phyloP scores from a whole-genome alignment of 768 basidiomycete genomes.

The Rubroboletus satanas region DNA sequence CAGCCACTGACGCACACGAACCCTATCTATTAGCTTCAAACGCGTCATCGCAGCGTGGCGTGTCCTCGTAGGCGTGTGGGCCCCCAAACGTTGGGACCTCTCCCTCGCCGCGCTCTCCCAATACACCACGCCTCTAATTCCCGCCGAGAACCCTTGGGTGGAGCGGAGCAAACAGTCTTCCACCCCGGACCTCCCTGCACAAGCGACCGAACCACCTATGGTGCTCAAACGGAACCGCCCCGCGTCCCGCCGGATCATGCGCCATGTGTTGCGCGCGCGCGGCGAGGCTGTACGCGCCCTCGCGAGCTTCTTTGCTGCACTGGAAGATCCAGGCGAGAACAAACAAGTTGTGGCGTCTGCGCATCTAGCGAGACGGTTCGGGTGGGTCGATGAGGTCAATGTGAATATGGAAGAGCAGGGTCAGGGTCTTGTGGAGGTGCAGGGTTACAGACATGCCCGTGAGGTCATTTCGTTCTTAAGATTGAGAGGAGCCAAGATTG shows the following conservation, averaged over 20 bases:
- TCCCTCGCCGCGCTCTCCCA: conserved; percentile 67
- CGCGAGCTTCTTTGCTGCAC: conserved; percentile 63
- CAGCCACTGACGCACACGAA: conserved; percentile 19
- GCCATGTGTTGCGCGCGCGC: conserved; percentile 85
- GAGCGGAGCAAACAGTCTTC: conserved; percentile 43
- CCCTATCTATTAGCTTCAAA: conserved; percentile 55
- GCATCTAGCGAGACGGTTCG: conserved; percentile 46
- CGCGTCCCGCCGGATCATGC: conserved; percentile 79
- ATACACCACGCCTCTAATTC: conserved; percentile 63
- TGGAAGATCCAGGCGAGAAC: conserved; percentile 47
- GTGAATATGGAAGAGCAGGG: conserved; percentile 16
- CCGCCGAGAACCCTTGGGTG: conserved; percentile 71
- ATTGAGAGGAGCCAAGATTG: conserved; percentile 68
- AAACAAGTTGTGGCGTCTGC: conserved; percentile 44
- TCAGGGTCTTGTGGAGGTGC: conserved; percentile 25
- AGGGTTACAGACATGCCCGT: conserved; percentile 59
- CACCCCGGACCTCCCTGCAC: conserved; percentile 19
- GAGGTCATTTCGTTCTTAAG: conserved; percentile 75
- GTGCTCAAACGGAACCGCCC: conserved; percentile 41
- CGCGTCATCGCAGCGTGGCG: conserved; percentile 93
- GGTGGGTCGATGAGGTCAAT: conserved; percentile 36
- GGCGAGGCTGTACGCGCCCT: conserved; percentile 77
- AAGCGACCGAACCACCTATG: conserved; percentile 38
- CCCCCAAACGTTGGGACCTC: conserved; percentile 78
- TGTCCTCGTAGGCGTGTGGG: conserved; percentile 94